A percentile compares a stretch with the other conserved stretches of the same genome.
Conservation (phyloP, 257 asterid species). For the Linaria vulgaris region DNA sequence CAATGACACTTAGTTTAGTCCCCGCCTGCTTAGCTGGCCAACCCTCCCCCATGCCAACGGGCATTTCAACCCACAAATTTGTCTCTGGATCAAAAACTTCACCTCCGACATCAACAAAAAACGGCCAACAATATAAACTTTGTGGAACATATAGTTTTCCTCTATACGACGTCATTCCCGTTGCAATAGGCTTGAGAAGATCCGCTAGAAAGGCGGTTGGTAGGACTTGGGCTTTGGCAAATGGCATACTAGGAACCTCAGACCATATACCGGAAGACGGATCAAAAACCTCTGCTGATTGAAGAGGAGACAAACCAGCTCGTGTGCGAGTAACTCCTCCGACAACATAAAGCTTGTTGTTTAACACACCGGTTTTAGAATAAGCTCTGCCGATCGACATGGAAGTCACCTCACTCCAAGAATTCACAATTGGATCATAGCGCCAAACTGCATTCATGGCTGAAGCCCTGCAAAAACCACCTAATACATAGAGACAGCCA, state of each 20-base stretch:
- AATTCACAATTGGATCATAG: slow-evolving; percentile 61
- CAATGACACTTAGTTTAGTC: slow-evolving; percentile 72
- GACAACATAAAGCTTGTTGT: slow-evolving; percentile 76
- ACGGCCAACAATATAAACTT: slow-evolving; percentile 89
- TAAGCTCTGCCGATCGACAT: slow-evolving; percentile 83
- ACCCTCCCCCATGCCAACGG: slow-evolving; percentile 93
- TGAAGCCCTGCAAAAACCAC: slow-evolving; percentile 72
- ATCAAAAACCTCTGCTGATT: slow-evolving; percentile 86
- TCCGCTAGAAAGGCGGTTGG: slow-evolving; percentile 94
- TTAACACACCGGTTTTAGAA: slow-evolving; percentile 70
- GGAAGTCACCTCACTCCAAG: slow-evolving; percentile 71
- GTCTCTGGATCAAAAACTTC: slow-evolving; percentile 90
- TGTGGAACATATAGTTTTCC: slow-evolving; percentile 91
- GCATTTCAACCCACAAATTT: slow-evolving; percentile 85
- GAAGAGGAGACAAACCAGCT: slow-evolving; percentile 78
- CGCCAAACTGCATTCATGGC: slow-evolving; percentile 66
- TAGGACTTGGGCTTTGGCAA: slow-evolving; percentile 73
- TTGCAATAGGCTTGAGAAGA: slow-evolving; percentile 86
- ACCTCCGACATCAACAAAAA: slow-evolving; percentile 94
- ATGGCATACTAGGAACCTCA: slow-evolving; percentile 87
- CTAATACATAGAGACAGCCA: slow-evolving; percentile 79
- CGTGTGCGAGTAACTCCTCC: slow-evolving; percentile 87
- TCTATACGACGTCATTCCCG: slow-evolving; percentile 79
- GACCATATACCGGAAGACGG: slow-evolving; percentile 75
- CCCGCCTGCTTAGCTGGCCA: slow-evolving; percentile 98